phyloP scores from a whole-genome alignment of 2,329 filamentous ascomycete genomes.

The Nemania abortiva region DNA sequence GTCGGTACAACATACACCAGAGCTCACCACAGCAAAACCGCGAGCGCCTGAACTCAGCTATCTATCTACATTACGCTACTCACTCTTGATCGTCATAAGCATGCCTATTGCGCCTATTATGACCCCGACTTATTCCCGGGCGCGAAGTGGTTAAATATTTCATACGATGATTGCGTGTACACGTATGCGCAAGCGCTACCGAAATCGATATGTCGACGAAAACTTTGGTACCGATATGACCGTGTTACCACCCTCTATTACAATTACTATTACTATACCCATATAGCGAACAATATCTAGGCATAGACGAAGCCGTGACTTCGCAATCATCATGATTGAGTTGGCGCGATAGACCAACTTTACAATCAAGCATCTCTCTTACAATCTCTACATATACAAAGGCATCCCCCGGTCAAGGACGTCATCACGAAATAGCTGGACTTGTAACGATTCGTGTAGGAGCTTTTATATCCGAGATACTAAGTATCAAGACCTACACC shows the following conservation, averaged over 20 bases:
- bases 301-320: background rate
- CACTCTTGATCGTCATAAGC: slow-evolving; percentile 17
- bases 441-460: slow-evolving; percentile 17
- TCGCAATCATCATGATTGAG: background rate
- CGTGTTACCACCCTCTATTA: slow-evolving; percentile 16
- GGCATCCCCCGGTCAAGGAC: background rate
- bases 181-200: slow-evolving; percentile 12
- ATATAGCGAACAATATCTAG: background rate
- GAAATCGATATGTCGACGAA: slow-evolving; percentile 3
- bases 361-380: background rate
- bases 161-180: slow-evolving; percentile 28
- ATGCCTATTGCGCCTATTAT: slow-evolving; percentile 7
- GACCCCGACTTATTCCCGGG: slow-evolving; percentile 34
- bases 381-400: background rate
- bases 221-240: slow-evolving; percentile 26
- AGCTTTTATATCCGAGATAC: slow-evolving; percentile 17
- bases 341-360: background rate
- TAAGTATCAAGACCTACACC: background rate
- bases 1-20: slow-evolving; percentile 1
- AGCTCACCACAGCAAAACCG: slow-evolving; percentile 1
- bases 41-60: slow-evolving; percentile 4
- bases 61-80: background rate
- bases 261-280: background rate
- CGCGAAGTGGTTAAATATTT: slow-evolving; percentile 9
- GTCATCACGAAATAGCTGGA: slow-evolving; percentile 1